A percentile compares a stretch with the other conserved stretches of the same genome.
Evolutionary conservation across 148 eudicot genomes (phyloP).

Genomic region (Simmondsia chinensis): DNA sequence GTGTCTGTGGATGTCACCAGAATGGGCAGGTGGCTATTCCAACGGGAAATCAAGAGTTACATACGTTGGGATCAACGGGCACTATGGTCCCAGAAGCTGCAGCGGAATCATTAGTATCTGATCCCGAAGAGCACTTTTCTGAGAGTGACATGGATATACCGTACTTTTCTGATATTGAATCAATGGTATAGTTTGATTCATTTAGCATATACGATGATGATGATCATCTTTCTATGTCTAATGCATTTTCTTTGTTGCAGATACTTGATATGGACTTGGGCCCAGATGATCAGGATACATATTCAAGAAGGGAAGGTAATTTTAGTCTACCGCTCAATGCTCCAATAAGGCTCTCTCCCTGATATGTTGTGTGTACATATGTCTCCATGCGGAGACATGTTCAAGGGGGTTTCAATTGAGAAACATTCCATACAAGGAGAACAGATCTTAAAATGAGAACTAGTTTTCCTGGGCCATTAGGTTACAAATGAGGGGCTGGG

Average conservation of each 20-base stretch:
- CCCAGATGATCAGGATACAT: constrained; percentile 42
- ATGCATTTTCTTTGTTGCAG: constrained; percentile 43
- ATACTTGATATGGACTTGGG: constrained; percentile 82
- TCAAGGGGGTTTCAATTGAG: no score
- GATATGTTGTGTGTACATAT: no score
- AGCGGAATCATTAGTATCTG: constrained; percentile 12
- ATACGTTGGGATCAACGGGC: constrained; percentile 11
- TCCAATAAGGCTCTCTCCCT: no score
- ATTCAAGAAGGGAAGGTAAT: constrained; percentile 36
- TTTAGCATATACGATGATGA: no score
- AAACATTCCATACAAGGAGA: no score
- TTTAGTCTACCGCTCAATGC: no score
- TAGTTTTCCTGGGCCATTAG: no score
- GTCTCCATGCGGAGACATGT: no score
- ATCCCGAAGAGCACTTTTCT: constrained; percentile 19
- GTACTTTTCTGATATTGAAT: constrained; percentile 32
- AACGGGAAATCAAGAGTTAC: constrained; percentile 11
- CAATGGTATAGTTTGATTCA: constrained; percentile 21
- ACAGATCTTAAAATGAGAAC: no score
- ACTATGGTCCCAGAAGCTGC: constrained; percentile 11
- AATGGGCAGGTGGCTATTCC: constrained; percentile 3
- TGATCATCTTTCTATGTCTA: no score
- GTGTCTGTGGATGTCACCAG: constrained; percentile 12
- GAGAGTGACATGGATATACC: constrained; percentile 34
- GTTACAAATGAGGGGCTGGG: no score